A percentile compares a stretch with the other conserved stretches of the same genome.
Conservation (phyloP, 179 eudicot genomes). For the Nepenthes alata region DNA sequence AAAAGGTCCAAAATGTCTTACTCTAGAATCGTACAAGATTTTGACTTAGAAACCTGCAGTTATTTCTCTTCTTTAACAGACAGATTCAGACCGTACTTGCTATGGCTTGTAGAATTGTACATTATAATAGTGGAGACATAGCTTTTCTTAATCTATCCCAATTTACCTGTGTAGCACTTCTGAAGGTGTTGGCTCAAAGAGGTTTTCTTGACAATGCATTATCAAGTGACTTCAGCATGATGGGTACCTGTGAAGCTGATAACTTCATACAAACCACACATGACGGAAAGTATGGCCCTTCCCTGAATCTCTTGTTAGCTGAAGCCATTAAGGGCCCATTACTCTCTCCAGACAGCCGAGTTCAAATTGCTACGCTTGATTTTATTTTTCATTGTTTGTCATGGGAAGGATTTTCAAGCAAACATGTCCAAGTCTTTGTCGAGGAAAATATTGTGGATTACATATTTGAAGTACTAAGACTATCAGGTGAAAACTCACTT, state of each 20-base stretch:
- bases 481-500: slow-evolving; percentile 28
- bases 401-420: slow-evolving; percentile 37
- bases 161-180: slow-evolving; percentile 46
- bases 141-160: neutral
- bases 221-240: slow-evolving; percentile 29
- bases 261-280: slow-evolving; percentile 42
- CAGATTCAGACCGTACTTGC: too few species aligned
- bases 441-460: slow-evolving; percentile 71
- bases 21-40: too few species aligned
- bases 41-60: too few species aligned
- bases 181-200: slow-evolving; percentile 68
- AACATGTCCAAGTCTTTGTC: slow-evolving; percentile 50
- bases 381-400: slow-evolving; percentile 54
- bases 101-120: too few species aligned
- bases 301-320: slow-evolving; percentile 58
- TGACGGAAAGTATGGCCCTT: slow-evolving; percentile 24
- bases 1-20: too few species aligned
- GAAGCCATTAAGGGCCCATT: slow-evolving; percentile 93
- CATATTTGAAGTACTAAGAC: slow-evolving; percentile 47
- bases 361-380: slow-evolving; percentile 66
- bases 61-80: too few species aligned
- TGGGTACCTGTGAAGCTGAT: slow-evolving; percentile 45
- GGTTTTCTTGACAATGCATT: slow-evolving; percentile 52
- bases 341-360: slow-evolving; percentile 75
- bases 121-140: too few species aligned